phyloP scores from a whole-genome alignment of 257 asterid species.

The Capsicum rhomboideum region DNA sequence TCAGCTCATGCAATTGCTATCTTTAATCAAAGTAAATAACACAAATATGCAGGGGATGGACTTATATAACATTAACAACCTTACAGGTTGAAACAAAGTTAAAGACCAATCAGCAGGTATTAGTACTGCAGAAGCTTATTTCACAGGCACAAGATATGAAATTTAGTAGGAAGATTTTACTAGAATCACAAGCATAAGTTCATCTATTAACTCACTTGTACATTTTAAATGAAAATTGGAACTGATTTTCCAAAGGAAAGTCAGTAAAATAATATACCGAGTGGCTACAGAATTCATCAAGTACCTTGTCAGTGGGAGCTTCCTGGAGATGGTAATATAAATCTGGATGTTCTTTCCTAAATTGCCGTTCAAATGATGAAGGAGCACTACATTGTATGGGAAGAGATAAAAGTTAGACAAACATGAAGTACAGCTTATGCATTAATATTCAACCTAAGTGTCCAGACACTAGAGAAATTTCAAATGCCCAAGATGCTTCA shows the following conservation, averaged over 20 bases:
- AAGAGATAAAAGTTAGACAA: constrained; percentile 9
- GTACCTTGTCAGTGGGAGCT: constrained; percentile 73
- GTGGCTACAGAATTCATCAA: neutral
- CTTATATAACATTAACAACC: neutral
- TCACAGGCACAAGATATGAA: neutral
- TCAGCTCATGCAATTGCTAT: neutral
- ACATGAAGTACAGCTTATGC: neutral
- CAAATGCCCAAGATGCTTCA: neutral
- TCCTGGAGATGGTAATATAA: constrained; percentile 70
- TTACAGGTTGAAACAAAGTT: neutral
- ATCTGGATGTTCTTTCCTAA: constrained; percentile 62
- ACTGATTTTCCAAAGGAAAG: neutral
- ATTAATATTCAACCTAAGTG: neutral
- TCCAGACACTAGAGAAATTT: neutral
- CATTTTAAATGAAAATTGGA: neutral
- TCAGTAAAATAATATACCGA: constrained; percentile 3
- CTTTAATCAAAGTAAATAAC: neutral
- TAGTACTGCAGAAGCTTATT: neutral
- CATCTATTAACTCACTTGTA: neutral
- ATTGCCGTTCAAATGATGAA: constrained; percentile 76
- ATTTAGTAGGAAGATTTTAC: neutral
- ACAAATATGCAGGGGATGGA: neutral
- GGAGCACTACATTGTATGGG: constrained; percentile 61
- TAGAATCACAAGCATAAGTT: neutral
- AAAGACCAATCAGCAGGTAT: neutral